These are phyloP conservation scores for Aspergillus homomorphus DNA, from an alignment of 495 filamentous ascomycete species.

Conservation along the genomic window DNA sequence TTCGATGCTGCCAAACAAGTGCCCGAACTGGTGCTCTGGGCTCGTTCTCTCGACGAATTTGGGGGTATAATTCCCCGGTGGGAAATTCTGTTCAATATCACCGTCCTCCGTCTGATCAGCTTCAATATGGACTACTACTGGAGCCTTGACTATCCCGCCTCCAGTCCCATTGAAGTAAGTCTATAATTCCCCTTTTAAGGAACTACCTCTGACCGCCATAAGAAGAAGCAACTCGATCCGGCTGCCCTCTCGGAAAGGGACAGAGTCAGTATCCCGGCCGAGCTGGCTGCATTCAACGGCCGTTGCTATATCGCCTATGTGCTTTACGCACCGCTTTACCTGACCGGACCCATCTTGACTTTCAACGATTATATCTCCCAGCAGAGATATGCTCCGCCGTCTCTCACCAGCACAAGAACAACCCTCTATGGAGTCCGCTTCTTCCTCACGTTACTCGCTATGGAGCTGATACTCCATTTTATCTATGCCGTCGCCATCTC, in stretches of 20 bases:
- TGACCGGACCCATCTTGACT: slow-evolving; percentile 88
- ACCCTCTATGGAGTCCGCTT: slow-evolving; percentile 83
- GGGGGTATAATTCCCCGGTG: slow-evolving; percentile 82
- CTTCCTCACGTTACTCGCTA: slow-evolving; percentile 71
- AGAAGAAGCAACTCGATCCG: slow-evolving; percentile 98
- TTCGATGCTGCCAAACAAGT: slow-evolving; percentile 31
- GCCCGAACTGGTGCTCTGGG: slow-evolving; percentile 51
- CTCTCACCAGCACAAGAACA: slow-evolving; percentile 63
- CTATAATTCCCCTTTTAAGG: slow-evolving; percentile 1
- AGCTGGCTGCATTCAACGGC: slow-evolving; percentile 60
- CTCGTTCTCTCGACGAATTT: slow-evolving; percentile 64
- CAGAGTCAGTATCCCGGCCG: slow-evolving; percentile 72
- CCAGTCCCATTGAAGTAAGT: slow-evolving; percentile 81
- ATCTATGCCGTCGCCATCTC: slow-evolving; percentile 93
- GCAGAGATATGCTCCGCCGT: slow-evolving; percentile 65
- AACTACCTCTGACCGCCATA: slow-evolving; percentile 59
- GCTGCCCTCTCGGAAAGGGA: slow-evolving; percentile 82
- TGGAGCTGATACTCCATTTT: slow-evolving; percentile 93
- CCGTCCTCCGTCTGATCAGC: slow-evolving; percentile 86
- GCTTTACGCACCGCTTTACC: slow-evolving; percentile 89
- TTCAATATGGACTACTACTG: slow-evolving; percentile 98
- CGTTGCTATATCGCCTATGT: slow-evolving; percentile 88
- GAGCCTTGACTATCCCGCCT: slow-evolving; percentile 65
- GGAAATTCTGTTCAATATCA: slow-evolving; percentile 97
- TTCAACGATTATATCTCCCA: slow-evolving; percentile 99